These are phyloP conservation scores for Graphilbum ipis-grandicollis DNA, from an alignment of 2,329 filamentous ascomycete species.

Conservation along the genomic window DNA sequence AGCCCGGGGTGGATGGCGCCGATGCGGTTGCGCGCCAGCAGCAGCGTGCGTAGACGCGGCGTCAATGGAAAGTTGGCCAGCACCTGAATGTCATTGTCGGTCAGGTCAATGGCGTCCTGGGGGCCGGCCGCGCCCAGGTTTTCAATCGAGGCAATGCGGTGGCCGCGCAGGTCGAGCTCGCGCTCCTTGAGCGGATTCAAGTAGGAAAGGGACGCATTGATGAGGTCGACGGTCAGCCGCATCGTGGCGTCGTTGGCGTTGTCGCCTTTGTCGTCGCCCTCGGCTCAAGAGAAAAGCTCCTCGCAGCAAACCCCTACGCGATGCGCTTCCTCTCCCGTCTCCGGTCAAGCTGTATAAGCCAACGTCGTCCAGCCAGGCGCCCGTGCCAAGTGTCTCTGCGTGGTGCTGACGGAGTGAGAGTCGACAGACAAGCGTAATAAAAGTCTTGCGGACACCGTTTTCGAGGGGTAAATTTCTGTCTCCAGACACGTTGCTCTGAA, in stretches of 20 bases:
- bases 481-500: too few relatives aligned
- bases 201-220: slow-evolving; percentile 89
- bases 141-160: slow-evolving; percentile 94
- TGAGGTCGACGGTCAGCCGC: slow-evolving; percentile 91
- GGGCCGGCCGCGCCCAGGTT: slow-evolving; percentile 90
- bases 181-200: slow-evolving; percentile 97
- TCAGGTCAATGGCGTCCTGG: slow-evolving; percentile 94
- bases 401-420: too few relatives aligned
- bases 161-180: slow-evolving; percentile 97
- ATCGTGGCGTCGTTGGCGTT: slow-evolving; percentile 44
- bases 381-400: too few relatives aligned
- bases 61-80: slow-evolving; percentile 87
- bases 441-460: too few relatives aligned
- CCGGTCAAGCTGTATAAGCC: too few relatives aligned
- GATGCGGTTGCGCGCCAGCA: slow-evolving; percentile 81
- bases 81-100: slow-evolving; percentile 87
- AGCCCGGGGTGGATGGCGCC: slow-evolving; percentile 62
- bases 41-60: slow-evolving; percentile 70
- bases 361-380: too few relatives aligned
- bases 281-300: too few relatives aligned
- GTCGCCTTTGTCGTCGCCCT: too few relatives aligned
- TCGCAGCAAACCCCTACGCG: too few relatives aligned
- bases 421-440: too few relatives aligned
- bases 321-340: too few relatives aligned
- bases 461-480: too few relatives aligned